These are phyloP conservation scores for Scolecobasidium constrictum DNA, from an alignment of 2,329 filamentous ascomycete genomes.

Conservation along the genomic window DNA sequence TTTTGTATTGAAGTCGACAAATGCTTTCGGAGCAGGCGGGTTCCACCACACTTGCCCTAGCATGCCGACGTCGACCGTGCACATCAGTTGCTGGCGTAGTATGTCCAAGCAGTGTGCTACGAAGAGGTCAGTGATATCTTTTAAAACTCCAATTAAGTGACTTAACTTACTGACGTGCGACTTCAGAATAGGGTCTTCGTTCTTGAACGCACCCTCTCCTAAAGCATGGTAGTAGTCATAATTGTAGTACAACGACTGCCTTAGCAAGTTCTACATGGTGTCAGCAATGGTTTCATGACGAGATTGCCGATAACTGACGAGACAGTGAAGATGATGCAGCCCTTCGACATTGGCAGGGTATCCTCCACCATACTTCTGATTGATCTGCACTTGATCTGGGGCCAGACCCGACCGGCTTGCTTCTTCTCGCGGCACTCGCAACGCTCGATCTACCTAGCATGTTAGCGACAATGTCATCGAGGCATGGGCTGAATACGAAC, in stretches of 20 bases:
- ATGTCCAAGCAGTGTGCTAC: conserved; percentile 50
- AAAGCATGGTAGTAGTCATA: conserved; percentile 44
- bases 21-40: conserved; percentile 33
- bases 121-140: not conserved
- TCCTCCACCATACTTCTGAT: conserved; percentile 45
- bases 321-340: conserved; percentile 47
- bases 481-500: conserved; percentile 31
- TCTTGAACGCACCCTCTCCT: conserved; percentile 43
- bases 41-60: conserved; percentile 52
- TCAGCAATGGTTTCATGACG: too few relatives aligned
- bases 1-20: conserved; percentile 51
- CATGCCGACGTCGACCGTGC: conserved; percentile 48
- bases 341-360: conserved; percentile 49
- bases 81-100: conserved; percentile 53
- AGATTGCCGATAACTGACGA: too few relatives aligned
- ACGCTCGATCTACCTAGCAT: conserved; percentile 1
- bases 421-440: not conserved
- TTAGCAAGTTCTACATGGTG: conserved; percentile 47
- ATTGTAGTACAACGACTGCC: conserved; percentile 49
- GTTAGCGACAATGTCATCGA: too few relatives aligned
- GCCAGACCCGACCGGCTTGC: conserved; percentile 37
- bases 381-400: conserved; percentile 44
- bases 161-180: conserved; percentile 49
- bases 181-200: conserved; percentile 43
- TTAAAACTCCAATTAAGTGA: not conserved